Base-by-base conservation (phyloP, 208 protist genomes). In the Crithidia expoeki region DNA sequence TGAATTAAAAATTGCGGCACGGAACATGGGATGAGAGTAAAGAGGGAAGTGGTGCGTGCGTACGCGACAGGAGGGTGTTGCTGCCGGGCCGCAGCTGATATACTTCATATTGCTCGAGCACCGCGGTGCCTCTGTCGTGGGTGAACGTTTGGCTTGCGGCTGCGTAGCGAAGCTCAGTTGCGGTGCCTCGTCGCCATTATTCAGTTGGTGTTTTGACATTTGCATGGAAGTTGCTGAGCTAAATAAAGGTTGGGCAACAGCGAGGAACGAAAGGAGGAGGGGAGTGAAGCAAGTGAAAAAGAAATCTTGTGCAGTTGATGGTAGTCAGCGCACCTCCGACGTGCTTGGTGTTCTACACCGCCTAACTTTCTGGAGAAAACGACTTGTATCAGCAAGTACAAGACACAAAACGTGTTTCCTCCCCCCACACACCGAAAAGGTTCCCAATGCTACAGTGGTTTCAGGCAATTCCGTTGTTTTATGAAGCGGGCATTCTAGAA, bases 21-120 rank as follows among this genome's bases (percentile, higher is more conserved):
- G 86, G 36, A 88, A 83, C n/a, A 86, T 46, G 9, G 89, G 89
- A 51, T 94, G 84, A 0, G 89, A 94, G 57, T 77, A 88, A 49
- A 90, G 58, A 2, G 89, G 86, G 49, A 94, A 94, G 59, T 76
- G 58, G 62, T 94, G 75, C 23, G 34, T 30, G 3, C 80, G 80
- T 10, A 90, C 74, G 9, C 62, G 44, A 10, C 79, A 44, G 38
- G 82, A 53, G 72, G 77, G 27, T 82, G 55, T 4, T 32, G 27
- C 9, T 23, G 21, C n/a, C 19, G 38, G 11, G 44, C 25, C n/a
- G 49, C 44, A 19, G 51, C 71, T 40, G 19, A 46, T 36, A 25
- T 23, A 34, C 17, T 46, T 57, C 16, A 23, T 57, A 21, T 25
- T 57, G 23, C 16, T 57, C 51, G 47, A 52, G 2, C 9, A 3